Evolutionary conservation across 2,329 filamentous ascomycete species (phyloP).

Genomic region (Ophiostoma fasciatum): DNA sequence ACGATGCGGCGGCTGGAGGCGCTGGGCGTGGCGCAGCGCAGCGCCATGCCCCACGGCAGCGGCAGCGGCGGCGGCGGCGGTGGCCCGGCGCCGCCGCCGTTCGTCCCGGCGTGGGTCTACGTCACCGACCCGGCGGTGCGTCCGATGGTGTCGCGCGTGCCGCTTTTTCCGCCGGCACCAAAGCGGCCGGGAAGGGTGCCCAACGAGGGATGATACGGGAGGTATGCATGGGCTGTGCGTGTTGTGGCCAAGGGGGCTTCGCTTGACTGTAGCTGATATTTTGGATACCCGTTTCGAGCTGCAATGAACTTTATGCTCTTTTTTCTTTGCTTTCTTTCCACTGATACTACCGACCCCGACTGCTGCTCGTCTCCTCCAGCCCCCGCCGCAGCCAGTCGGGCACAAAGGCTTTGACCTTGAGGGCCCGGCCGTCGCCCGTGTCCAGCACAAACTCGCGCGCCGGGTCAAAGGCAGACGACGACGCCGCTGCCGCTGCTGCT

Average conservation of each 20-base stretch:
- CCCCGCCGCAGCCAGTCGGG: constrained; percentile 53
- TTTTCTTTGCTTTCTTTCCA: too few species aligned
- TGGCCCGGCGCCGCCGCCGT: constrained; percentile 6
- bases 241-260: too few species aligned
- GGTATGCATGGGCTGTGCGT: too few species aligned
- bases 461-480: constrained; percentile 39
- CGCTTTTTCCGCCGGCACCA: too few species aligned
- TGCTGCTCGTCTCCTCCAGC: constrained; percentile 18
- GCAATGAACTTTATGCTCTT: too few species aligned
- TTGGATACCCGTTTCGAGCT: too few species aligned
- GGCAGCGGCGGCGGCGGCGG: constrained; percentile 8
- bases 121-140: constrained; percentile 11
- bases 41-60: too few species aligned
- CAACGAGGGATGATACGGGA: too few species aligned
- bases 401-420: constrained; percentile 66
- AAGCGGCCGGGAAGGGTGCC: too few species aligned
- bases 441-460: constrained; percentile 45
- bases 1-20: constrained; percentile 10
- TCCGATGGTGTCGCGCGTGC: constrained; percentile 8
- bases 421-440: constrained; percentile 19
- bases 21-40: constrained; percentile 8
- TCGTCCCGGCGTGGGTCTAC: constrained; percentile 12
- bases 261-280: too few species aligned
- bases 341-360: too few species aligned
- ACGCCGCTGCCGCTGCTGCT: constrained; percentile 45